Conservation (phyloP, 371 early-diverging fungal genomes). For the Sporodiniella umbellata region DNA sequence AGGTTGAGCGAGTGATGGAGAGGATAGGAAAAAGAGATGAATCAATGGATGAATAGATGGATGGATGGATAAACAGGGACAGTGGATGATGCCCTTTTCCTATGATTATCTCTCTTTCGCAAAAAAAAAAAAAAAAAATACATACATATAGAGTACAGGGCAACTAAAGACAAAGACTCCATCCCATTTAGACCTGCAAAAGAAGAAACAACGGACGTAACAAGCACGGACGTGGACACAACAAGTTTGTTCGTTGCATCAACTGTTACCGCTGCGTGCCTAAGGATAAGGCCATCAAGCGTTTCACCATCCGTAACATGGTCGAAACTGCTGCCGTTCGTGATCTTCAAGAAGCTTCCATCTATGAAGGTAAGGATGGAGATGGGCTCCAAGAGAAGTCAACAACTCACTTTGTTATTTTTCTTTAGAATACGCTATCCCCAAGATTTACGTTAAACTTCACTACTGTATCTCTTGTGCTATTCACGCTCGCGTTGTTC, state of each 20-base stretch:
- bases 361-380: conserved; percentile 91
- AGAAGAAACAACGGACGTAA: conserved; percentile 73
- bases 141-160: too few relatives aligned
- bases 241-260: conserved; percentile 94
- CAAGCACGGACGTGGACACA: conserved; percentile 99
- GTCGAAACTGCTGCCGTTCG: conserved; percentile 97
- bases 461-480: conserved; percentile 99
- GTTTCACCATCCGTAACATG: conserved; percentile 97
- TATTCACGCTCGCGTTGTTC: conserved; percentile 96
- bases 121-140: background rate
- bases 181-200: conserved; percentile 10
- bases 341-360: conserved; percentile 95
- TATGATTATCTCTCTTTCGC: background rate
- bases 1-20: conserved; percentile 4
- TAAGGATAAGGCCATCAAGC: conserved; percentile 99
- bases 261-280: conserved; percentile 98
- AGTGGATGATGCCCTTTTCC: background rate
- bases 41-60: background rate
- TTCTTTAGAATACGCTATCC: conserved; percentile 95
- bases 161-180: too few relatives aligned
- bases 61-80: conserved; percentile 6
- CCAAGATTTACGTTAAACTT: conserved; percentile 97
- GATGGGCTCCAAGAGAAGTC: too few relatives aligned
- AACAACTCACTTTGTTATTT: too few relatives aligned
- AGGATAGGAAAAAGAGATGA: background rate